phyloP scores from a whole-genome alignment of 768 basidiomycete genomes.

The Panaeolus cyanescens region DNA sequence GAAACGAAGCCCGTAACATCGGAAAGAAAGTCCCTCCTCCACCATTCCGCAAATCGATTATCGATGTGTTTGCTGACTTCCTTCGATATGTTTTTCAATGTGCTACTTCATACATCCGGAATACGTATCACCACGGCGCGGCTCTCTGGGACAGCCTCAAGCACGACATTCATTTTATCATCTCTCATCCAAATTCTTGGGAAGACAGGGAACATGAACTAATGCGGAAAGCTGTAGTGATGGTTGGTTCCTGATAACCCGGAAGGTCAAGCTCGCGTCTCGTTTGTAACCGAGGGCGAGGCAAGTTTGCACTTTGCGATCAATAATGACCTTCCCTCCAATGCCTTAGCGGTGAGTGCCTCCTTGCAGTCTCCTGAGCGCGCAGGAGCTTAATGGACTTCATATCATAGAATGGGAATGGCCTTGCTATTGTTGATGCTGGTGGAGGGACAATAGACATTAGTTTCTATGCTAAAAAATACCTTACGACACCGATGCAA shows the following conservation, averaged over 20 bases:
- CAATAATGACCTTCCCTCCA: conserved; percentile 36
- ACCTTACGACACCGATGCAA: not conserved
- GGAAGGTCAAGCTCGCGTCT: conserved; percentile 43
- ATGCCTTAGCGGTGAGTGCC: conserved; percentile 30
- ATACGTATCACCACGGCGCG: conserved; percentile 37
- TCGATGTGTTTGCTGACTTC: conserved; percentile 45
- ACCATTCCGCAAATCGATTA: conserved; percentile 36
- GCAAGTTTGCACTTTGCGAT: conserved; percentile 58
- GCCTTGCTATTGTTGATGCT: conserved; percentile 55
- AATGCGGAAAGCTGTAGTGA: conserved; percentile 52
- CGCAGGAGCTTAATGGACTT: not conserved
- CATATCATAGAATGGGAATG: conserved; percentile 40
- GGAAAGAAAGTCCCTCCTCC: conserved; percentile 31
- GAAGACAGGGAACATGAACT: conserved; percentile 55
- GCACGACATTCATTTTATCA: conserved; percentile 41
- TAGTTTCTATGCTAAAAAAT: conserved; percentile 47
- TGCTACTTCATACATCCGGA: conserved; percentile 36
- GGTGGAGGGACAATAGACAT: conserved; percentile 64
- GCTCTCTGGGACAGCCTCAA: conserved; percentile 37
- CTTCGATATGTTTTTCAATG: conserved; percentile 42
- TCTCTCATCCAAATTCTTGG: conserved; percentile 57
- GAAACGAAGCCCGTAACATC: conserved; percentile 8
- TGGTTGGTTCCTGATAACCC: conserved; percentile 44
- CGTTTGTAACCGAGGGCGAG: conserved; percentile 61
- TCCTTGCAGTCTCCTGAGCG: not conserved